These are phyloP conservation scores for Phytophthora agathidicida DNA, from an alignment of 352 stramenopile species.

Conservation along the genomic window DNA sequence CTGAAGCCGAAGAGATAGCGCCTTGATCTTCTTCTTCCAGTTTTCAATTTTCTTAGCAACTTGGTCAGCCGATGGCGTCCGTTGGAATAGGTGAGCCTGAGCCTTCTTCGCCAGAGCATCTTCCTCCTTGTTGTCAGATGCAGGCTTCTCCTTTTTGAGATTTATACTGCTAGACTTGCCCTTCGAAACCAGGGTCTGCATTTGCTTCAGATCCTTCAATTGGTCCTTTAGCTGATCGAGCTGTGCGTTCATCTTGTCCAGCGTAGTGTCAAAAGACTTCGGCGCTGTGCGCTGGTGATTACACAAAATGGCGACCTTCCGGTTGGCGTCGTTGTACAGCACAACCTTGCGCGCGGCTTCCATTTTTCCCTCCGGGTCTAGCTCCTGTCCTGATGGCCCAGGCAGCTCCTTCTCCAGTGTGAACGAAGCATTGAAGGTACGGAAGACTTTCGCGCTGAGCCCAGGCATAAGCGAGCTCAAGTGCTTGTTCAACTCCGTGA, in stretches of 20 bases:
- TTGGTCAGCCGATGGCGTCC: constrained; percentile 91
- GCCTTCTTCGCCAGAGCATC: constrained; percentile 90
- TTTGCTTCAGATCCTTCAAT: constrained; percentile 95
- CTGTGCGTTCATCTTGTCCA: constrained; percentile 96
- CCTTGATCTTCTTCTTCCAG: constrained; percentile 95
- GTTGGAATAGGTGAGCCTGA: constrained; percentile 95
- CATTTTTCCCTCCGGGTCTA: constrained; percentile 68
- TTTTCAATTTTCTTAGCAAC: constrained; percentile 94
- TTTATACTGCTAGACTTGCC: constrained; percentile 91
- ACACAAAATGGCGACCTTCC: constrained; percentile 99
- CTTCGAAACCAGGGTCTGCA: constrained; percentile 88
- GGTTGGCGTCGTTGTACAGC: constrained; percentile 99
- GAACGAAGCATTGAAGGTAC: constrained; percentile 99
- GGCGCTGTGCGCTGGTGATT: constrained; percentile 99
- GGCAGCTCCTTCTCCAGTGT: constrained; percentile 98
- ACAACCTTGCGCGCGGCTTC: constrained; percentile 93
- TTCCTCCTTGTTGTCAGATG: constrained; percentile 86
- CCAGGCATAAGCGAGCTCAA: constrained; percentile 99
- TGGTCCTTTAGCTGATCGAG: constrained; percentile 94
- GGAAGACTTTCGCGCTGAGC: constrained; percentile 99
- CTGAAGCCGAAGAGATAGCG: constrained; percentile 92
- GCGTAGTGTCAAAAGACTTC: constrained; percentile 95
- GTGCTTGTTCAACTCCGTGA: constrained; percentile 98
- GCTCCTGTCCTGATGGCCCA: constrained; percentile 34
- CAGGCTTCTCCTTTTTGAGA: constrained; percentile 87